Evolutionary conservation across 768 basidiomycete genomes (phyloP).

Genomic region (Hygrophorus russula): DNA sequence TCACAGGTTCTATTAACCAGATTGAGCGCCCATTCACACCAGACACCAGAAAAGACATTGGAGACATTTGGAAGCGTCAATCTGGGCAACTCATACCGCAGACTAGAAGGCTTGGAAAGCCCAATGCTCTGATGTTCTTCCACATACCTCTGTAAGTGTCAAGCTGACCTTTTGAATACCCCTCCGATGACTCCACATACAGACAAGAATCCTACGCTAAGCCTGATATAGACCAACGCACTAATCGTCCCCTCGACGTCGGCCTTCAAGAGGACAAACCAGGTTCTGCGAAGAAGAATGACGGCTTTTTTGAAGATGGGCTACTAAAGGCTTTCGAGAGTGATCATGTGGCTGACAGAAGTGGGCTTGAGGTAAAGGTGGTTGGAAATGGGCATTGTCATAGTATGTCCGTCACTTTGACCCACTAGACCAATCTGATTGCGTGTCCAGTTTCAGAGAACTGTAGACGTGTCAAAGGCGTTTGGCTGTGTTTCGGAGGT

Average conservation of each 20-base stretch:
- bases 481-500: conserved; percentile 90
- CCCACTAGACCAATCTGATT: conserved; percentile 4
- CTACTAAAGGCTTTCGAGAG: conserved; percentile 64
- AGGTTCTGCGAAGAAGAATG: conserved; percentile 60
- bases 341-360: conserved; percentile 39
- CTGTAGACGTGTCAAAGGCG: conserved; percentile 71
- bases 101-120: conserved; percentile 62
- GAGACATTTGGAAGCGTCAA: conserved; percentile 53
- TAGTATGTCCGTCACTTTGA: conserved; percentile 27
- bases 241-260: conserved; percentile 54
- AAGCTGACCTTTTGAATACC: not conserved
- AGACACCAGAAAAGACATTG: conserved; percentile 62
- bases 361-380: conserved; percentile 68
- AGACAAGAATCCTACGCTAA: conserved; percentile 67
- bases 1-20: conserved; percentile 44
- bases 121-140: conserved; percentile 96
- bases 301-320: conserved; percentile 79
- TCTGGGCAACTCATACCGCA: conserved; percentile 43
- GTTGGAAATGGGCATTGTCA: conserved; percentile 90
- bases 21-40: conserved; percentile 81
- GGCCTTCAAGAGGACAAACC: conserved; percentile 54
- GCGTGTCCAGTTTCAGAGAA: conserved; percentile 64
- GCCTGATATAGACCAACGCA: conserved; percentile 54
- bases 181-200: not conserved
- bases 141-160: conserved; percentile 80